Evolutionary conservation across 305 asterid species (phyloP).

Genomic region (Vinca major): DNA sequence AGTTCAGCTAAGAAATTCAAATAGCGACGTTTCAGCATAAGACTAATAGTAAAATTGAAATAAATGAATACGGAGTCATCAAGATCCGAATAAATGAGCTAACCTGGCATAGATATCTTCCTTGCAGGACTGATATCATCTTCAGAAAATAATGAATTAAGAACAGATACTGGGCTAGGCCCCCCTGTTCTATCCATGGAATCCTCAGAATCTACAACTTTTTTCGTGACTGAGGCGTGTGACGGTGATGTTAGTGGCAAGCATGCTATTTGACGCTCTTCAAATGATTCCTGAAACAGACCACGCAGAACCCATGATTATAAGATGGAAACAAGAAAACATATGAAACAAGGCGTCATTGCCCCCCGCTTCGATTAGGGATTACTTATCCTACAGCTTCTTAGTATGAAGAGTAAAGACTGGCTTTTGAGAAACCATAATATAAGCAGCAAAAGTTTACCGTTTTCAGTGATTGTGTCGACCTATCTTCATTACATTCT

Average conservation of each 20-base stretch:
- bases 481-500: slow-evolving; percentile 28
- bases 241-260: slow-evolving; percentile 38
- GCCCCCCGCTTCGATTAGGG: neutral
- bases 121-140: slow-evolving; percentile 77
- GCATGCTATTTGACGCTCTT: slow-evolving; percentile 29
- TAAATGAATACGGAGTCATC: neutral
- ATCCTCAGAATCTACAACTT: slow-evolving; percentile 39
- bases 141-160: slow-evolving; percentile 70
- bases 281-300: slow-evolving; percentile 37
- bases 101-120: slow-evolving; percentile 53
- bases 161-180: slow-evolving; percentile 90
- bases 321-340: slow-evolving; percentile 4
- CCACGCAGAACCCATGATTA: slow-evolving; percentile 7
- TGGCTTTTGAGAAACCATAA: slow-evolving; percentile 3
- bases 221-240: slow-evolving; percentile 24
- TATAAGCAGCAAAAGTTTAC: slow-evolving; percentile 28
- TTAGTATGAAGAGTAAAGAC: neutral
- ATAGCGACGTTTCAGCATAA: slow-evolving; percentile 19
- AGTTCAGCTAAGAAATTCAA: slow-evolving; percentile 39
- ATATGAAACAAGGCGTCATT: slow-evolving; percentile 3
- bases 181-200: slow-evolving; percentile 43
- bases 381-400: neutral
- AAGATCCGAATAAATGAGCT: slow-evolving; percentile 15
- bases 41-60: neutral
- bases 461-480: slow-evolving; percentile 21